Percentiles rank a stretch among this genome's conserved stretches.
Conservation (phyloP, 495 filamentous ascomycete genomes). For the Lasiosphaeria hispida region DNA sequence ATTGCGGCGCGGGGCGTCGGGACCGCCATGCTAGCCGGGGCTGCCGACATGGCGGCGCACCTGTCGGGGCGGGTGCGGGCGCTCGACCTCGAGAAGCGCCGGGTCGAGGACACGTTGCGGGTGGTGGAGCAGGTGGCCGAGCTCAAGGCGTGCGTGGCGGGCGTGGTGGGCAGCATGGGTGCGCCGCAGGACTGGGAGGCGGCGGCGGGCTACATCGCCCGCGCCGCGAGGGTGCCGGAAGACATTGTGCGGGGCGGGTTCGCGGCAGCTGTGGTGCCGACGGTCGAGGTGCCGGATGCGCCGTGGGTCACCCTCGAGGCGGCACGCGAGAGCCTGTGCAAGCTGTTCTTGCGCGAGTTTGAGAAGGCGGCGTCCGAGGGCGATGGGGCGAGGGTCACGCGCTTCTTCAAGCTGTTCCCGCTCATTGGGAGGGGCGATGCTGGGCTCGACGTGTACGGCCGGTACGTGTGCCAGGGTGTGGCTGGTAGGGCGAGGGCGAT, state of each 20-base stretch:
- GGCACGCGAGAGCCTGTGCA: constrained; percentile 82
- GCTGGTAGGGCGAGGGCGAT: constrained; percentile 76
- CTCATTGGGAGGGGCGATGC: constrained; percentile 87
- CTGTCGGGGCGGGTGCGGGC: constrained; percentile 81
- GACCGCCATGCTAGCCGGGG: constrained; percentile 81
- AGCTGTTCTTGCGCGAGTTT: constrained; percentile 89
- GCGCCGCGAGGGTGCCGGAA: constrained; percentile 75
- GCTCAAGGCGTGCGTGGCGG: constrained; percentile 91
- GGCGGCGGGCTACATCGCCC: constrained; percentile 81
- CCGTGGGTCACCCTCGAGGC: constrained; percentile 83
- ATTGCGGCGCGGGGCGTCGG: constrained; percentile 78
- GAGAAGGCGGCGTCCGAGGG: constrained; percentile 83
- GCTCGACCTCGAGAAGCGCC: constrained; percentile 84
- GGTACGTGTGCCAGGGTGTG: constrained; percentile 92
- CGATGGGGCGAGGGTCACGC: constrained; percentile 82
- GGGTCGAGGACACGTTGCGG: constrained; percentile 82
- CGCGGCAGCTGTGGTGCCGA: constrained; percentile 89
- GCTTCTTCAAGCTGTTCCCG: constrained; percentile 98
- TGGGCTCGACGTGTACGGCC: constrained; percentile 89
- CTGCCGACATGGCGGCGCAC: constrained; percentile 79
- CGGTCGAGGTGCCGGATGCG: constrained; percentile 88
- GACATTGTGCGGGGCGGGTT: constrained; percentile 82
- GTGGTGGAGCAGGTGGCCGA: constrained; percentile 96
- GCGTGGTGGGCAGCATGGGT: constrained; percentile 95
- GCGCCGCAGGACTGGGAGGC: constrained; percentile 98